Evolutionary conservation across 2,329 filamentous ascomycete genomes (phyloP), one percentile per base, ranked within the genome.

Genomic region (Scytalidium lignicola): DNA sequence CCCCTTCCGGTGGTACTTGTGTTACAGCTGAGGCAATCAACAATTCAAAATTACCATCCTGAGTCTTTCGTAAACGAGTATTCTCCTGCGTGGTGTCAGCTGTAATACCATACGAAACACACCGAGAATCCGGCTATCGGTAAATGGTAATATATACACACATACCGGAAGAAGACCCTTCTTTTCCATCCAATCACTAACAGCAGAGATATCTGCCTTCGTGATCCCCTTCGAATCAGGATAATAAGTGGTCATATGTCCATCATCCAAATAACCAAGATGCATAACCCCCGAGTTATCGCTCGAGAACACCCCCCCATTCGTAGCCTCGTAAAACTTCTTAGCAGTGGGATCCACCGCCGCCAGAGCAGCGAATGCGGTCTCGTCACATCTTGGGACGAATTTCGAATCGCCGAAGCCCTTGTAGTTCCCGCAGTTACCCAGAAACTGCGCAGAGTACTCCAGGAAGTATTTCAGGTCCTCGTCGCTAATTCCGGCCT

Each of bases 331-430:
- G 65, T 87, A 88, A 58, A 82, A 77, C 53, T 75, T 74, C 61
- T 79, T 73, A 6, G 85, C 80, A 47, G 85, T 80, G 2, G 79
- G 69, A 0, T 69, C 70, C 15, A 76, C 76, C 15, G 78, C 75
- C 41, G 85, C 83, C 28, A 92, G 73, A 52, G 83, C 78, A 45
- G 80, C 76, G 51, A 91, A 77, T 4, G 75, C 78, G 51, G 79
- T 77, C 57, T 83, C 77, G 6, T 76, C 73, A 61, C 86, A 81
- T 58, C 87, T 77, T 2, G 88, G 88, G 50, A 93, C 78, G 63
- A 93, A 91, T 65, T 93, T 93, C 60, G 85, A 80, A 67, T 93
- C 88, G 41, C 89, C 89, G 61, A 91, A 92, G 58, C 86, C 86
- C 72, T 92, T 92, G 72, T 92, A 93, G 68, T 93, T 93, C 55